Evolutionary conservation across 1,284 basidiomycete genomes (phyloP), one percentile per base, ranked within the genome.

Genomic region (Rhodotorula sp.): DNA sequence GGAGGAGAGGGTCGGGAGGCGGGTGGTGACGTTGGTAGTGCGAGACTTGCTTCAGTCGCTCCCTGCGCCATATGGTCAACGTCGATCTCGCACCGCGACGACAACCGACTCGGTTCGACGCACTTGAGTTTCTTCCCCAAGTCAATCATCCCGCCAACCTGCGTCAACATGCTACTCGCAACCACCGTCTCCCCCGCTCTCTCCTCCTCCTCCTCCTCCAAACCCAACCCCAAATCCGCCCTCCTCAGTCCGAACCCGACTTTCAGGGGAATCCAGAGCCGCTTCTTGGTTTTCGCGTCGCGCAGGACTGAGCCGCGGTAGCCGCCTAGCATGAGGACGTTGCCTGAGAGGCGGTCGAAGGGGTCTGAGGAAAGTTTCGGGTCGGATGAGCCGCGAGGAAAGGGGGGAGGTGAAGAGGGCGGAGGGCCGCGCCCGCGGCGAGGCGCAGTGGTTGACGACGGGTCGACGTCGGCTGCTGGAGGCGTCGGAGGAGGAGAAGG

Each of bases 241-340:
- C 76, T 74, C 24, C 79, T 63, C 2, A 79, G 55, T 1, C 78
- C 78, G 0, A 79, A 75, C 10, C 78, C 78, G 2, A 79, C 76
- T 66, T 77, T 78, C 63, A 79, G 68, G 17, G 78, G 76, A 29
- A 79, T 77, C 79, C 79, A 80, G 34, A 80, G 62, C 66, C 79
- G 74, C 69, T 76, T 72, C 54, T 68, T 59, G 0, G 78, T 77
- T 46, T 72, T 71, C 17, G 77, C 76, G 56, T 79, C 78, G 27
- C 79, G 65, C 9, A 81, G 69, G 13, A 80, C 76, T n/a, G 70
- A 74, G 0, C 80, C 80, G 13, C 80, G 67, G 68, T 78, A 81
- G 0, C 80, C 80, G 19, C 80, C 80, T 29, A 80, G 32, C 60
- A 79, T 73, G 30, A 80, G 60, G 7, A 81, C 78, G 60, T 79